phyloP scores from a whole-genome alignment of 345 rosid genomes.

The Chamaenerion angustifolium region DNA sequence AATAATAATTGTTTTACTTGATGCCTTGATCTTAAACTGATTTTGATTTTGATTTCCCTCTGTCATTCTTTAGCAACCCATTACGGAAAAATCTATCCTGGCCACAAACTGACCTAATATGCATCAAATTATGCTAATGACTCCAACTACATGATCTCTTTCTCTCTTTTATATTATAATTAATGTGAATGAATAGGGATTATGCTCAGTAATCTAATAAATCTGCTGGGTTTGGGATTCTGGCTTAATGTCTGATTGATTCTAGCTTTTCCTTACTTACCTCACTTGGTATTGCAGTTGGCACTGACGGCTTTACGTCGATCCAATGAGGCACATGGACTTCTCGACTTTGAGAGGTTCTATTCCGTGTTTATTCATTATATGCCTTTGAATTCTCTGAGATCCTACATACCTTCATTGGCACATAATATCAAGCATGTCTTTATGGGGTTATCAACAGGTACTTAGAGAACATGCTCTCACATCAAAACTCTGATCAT shows the following conservation, averaged over 20 bases:
- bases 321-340: conserved; percentile 44
- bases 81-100: no score
- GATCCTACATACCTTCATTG: not conserved
- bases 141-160: no score
- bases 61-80: no score
- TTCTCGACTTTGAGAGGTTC: conserved; percentile 71
- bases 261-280: no score
- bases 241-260: no score
- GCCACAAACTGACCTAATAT: no score
- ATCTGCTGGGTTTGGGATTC: no score
- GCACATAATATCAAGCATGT: not conserved
- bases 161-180: no score
- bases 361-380: conserved; percentile 2
- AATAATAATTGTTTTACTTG: not conserved
- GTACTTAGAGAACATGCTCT: conserved; percentile 39
- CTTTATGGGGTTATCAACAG: conserved; percentile 24
- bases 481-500: conserved; percentile 43
- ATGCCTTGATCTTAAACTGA: not conserved
- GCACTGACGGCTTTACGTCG: conserved; percentile 71
- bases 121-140: no score
- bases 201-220: no score
- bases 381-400: no score
- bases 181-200: no score
- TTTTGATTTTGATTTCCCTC: not conserved
- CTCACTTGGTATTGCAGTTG: conserved; percentile 28